Percentiles rank a stretch among this genome's conserved stretches.
Conservation (phyloP, 2,329 filamentous ascomycete species). For the Aureobasidium lini region DNA sequence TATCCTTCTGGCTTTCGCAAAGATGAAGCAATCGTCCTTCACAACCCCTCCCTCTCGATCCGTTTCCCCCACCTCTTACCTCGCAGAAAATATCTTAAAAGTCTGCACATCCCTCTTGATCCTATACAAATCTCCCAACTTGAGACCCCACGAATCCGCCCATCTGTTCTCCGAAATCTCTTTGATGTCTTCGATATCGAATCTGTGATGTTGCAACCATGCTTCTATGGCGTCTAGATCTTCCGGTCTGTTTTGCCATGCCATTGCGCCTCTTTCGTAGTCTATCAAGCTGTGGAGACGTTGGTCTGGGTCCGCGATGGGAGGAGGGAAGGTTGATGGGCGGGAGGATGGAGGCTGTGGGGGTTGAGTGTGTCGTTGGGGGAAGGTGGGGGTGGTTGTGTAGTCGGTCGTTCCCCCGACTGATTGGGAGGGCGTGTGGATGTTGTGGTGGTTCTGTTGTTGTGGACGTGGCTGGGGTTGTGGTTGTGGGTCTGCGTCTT, state of each 20-base stretch:
- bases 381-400: not conserved
- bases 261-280: not conserved
- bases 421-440: not conserved
- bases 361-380: not conserved
- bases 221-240: conserved; percentile 11
- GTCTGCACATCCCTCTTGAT: conserved; percentile 4
- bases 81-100: not conserved
- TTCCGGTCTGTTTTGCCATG: conserved; percentile 2
- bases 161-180: conserved; percentile 4
- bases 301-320: conserved; percentile 6
- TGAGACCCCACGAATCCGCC: conserved; percentile 5
- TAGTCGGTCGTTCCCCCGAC: not conserved
- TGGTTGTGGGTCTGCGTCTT: not conserved
- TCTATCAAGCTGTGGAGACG: conserved; percentile 1
- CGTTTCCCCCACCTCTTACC: not conserved
- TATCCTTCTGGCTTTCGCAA: no score
- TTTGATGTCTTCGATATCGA: conserved; percentile 5
- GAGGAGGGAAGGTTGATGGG: not conserved
- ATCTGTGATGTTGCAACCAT: conserved; percentile 2
- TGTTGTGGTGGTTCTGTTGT: not conserved
- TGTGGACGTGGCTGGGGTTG: not conserved
- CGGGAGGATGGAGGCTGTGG: not conserved
- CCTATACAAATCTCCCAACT: conserved; percentile 4
- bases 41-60: no score
- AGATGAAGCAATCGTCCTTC: no score